Evolutionary conservation across 257 asterid genomes (phyloP).

Genomic region (Przewalskia tangutica): DNA sequence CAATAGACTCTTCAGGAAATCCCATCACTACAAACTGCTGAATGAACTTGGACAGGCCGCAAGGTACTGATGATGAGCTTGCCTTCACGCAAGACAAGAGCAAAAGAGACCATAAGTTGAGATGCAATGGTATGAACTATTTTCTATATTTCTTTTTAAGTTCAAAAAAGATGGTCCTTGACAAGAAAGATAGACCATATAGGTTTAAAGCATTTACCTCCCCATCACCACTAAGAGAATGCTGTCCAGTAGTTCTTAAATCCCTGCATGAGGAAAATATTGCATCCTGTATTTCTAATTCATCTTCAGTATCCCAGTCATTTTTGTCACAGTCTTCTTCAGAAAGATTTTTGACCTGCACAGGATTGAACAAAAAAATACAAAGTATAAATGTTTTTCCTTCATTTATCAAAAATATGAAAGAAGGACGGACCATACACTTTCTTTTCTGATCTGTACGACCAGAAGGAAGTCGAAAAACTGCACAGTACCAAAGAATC

Average conservation of each 20-base stretch:
- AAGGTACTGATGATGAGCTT: constrained; percentile 17
- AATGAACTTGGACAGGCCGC: constrained; percentile 10
- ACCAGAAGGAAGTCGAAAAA: not conserved
- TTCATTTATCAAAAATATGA: not conserved
- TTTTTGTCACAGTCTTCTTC: constrained; percentile 16
- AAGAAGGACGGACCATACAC: not conserved
- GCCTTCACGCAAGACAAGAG: constrained; percentile 10
- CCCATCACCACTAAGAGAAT: not conserved
- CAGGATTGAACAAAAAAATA: not conserved
- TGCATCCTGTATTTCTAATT: constrained; percentile 14
- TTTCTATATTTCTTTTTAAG: not conserved
- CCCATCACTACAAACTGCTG: constrained; percentile 22
- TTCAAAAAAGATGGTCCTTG: not conserved
- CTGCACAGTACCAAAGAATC: not conserved
- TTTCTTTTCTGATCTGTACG: not conserved
- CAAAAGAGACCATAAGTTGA: not conserved
- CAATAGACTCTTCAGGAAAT: constrained; percentile 25
- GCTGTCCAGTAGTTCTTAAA: not conserved
- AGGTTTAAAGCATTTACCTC: constrained; percentile 1
- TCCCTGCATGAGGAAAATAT: not conserved
- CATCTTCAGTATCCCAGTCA: constrained; percentile 37
- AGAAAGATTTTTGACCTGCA: constrained; percentile 17
- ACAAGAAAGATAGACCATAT: not conserved
- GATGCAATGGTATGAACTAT: not conserved
- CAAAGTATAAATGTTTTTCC: not conserved